A percentile compares a stretch with the other conserved stretches of the same genome.
phyloP scores from a whole-genome alignment of 2,329 filamentous ascomycete genomes.

The Pseudonectria buxi region DNA sequence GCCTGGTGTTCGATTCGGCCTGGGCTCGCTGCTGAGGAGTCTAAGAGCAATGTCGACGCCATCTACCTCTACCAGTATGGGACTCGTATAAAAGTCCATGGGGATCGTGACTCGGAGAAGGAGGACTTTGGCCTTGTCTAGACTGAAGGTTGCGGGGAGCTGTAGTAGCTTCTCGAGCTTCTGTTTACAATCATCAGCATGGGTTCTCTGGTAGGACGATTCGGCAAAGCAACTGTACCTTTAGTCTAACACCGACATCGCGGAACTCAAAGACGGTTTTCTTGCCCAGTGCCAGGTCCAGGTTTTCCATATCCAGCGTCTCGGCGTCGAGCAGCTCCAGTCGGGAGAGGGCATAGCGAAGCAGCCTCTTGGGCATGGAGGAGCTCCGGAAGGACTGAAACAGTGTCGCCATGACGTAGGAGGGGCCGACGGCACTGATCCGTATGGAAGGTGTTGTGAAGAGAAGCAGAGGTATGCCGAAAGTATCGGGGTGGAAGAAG shows the following conservation, averaged over 20 bases:
- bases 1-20: constrained; percentile 33
- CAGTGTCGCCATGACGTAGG: constrained; percentile 59
- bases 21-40: constrained; percentile 34
- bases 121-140: constrained; percentile 68
- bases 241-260: constrained; percentile 74
- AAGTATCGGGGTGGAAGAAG: constrained; percentile 6
- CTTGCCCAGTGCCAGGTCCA: constrained; percentile 77
- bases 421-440: constrained; percentile 4
- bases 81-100: constrained; percentile 78
- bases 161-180: constrained; percentile 71
- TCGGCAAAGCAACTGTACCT: constrained; percentile 45
- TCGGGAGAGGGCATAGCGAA: constrained; percentile 77
- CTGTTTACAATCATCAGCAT: constrained; percentile 38
- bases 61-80: constrained; percentile 74
- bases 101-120: constrained; percentile 77
- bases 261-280: constrained; percentile 78
- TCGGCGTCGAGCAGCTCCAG: constrained; percentile 85
- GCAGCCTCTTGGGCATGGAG: constrained; percentile 80
- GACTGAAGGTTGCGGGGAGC: constrained; percentile 63
- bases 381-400: constrained; percentile 59
- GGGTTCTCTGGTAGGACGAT: constrained; percentile 4
- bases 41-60: constrained; percentile 67
- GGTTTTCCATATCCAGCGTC: constrained; percentile 74
- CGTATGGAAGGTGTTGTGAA: constrained; percentile 4
- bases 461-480: constrained; percentile 1